phyloP scores from a whole-genome alignment of 2,329 filamentous ascomycete species.

The Xylaria digitata region DNA sequence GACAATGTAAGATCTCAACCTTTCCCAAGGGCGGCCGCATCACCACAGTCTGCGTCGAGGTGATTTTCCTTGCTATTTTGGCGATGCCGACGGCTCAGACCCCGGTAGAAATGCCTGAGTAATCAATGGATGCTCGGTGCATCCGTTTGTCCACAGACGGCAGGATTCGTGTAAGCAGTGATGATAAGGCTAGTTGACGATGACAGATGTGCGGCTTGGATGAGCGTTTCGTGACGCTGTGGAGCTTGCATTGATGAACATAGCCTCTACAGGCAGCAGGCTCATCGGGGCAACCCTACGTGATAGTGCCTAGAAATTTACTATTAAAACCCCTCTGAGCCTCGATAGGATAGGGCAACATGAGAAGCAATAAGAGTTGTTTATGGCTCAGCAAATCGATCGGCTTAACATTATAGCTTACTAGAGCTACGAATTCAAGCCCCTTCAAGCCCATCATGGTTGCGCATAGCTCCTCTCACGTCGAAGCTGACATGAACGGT shows the following conservation, averaged over 20 bases:
- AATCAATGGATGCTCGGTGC: too few relatives aligned
- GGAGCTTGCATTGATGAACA: not conserved
- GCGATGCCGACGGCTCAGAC: too few relatives aligned
- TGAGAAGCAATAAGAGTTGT: not conserved
- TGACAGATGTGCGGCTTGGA: not conserved
- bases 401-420: not conserved
- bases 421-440: not conserved
- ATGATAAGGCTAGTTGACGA: not conserved
- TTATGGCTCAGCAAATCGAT: not conserved
- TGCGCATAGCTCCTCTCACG: conserved; percentile 15
- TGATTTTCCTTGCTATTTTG: too few relatives aligned
- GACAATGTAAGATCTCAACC: not conserved
- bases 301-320: not conserved
- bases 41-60: too few relatives aligned
- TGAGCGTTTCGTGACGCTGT: too few relatives aligned
- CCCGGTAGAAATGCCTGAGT: too few relatives aligned
- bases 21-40: too few relatives aligned
- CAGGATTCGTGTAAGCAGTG: not conserved
- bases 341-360: not conserved
- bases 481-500: not conserved
- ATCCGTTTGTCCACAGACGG: not conserved
- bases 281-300: too few relatives aligned
- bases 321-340: not conserved
- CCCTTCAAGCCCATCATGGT: conserved; percentile 6
- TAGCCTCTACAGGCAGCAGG: too few relatives aligned